Evolutionary conservation across 495 filamentous ascomycete species (phyloP).

Genomic region (Pyronema domesticum): DNA sequence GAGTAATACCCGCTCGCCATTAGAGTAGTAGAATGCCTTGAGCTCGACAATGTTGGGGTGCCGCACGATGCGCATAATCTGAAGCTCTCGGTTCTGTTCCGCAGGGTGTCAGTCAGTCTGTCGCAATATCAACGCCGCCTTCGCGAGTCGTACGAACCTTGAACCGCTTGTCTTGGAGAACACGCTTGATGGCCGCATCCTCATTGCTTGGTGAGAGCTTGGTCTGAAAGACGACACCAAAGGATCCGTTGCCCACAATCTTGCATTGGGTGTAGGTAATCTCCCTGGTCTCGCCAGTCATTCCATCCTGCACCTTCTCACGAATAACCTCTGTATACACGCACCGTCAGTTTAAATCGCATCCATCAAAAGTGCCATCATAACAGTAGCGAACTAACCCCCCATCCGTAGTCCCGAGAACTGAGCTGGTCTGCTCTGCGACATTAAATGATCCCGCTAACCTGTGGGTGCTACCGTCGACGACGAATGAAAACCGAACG

Average conservation of each 20-base stretch:
- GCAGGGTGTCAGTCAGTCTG: slow-evolving; percentile 24
- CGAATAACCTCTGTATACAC: slow-evolving; percentile 68
- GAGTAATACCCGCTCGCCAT: slow-evolving; percentile 75
- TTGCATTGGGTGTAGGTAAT: slow-evolving; percentile 99
- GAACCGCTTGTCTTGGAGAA: slow-evolving; percentile 96
- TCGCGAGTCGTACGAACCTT: slow-evolving; percentile 43
- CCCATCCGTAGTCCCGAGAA: slow-evolving; percentile 68
- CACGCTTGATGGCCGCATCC: slow-evolving; percentile 96
- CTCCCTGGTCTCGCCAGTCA: slow-evolving; percentile 87
- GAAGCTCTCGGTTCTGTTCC: slow-evolving; percentile 82
- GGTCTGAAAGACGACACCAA: slow-evolving; percentile 97
- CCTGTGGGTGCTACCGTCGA: slow-evolving; percentile 13
- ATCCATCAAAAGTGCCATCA: slow-evolving; percentile 2
- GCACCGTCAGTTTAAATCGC: slow-evolving; percentile 13
- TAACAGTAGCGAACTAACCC: slow-evolving; percentile 36
- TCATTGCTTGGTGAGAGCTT: slow-evolving; percentile 93
- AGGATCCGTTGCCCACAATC: slow-evolving; percentile 98
- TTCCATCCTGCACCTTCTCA: slow-evolving; percentile 96
- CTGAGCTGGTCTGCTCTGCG: slow-evolving; percentile 43
- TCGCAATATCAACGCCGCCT: neutral
- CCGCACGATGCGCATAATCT: slow-evolving; percentile 98
- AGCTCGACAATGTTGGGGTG: slow-evolving; percentile 98
- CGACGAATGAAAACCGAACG: slow-evolving; percentile 7
- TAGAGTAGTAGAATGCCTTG: slow-evolving; percentile 98
- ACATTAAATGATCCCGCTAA: slow-evolving; percentile 19